phyloP scores from a whole-genome alignment of 176 grass and related monocot species.

The Stipa capillata region DNA sequence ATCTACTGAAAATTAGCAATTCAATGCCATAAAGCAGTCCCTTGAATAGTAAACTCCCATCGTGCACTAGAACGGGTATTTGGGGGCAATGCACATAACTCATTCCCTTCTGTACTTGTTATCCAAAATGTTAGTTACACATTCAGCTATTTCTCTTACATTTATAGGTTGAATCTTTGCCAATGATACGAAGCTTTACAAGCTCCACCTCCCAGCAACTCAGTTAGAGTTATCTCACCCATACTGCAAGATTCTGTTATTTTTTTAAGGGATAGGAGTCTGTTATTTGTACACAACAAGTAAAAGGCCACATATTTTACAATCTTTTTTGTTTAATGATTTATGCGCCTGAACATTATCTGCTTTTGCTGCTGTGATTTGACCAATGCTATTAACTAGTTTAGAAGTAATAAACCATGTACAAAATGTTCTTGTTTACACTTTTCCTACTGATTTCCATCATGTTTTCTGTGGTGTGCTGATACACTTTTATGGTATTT shows the following conservation, averaged over 20 bases:
- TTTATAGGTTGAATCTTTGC: not conserved
- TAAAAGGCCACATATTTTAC: not conserved
- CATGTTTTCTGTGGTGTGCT: conserved; percentile 22
- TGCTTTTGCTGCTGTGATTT: not conserved
- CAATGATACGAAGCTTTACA: not conserved
- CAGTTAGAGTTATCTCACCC: not conserved
- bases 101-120: not conserved
- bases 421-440: conserved; percentile 9
- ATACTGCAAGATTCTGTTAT: not conserved
- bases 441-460: conserved; percentile 4
- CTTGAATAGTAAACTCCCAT: not conserved
- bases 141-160: not conserved
- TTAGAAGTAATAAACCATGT: not conserved
- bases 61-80: not conserved
- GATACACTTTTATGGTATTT: conserved; percentile 29
- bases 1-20: not conserved
- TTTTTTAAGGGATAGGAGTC: too few species aligned
- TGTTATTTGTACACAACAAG: not conserved
- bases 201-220: not conserved
- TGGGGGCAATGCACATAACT: not conserved
- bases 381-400: not conserved
- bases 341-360: not conserved
- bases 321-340: not conserved
- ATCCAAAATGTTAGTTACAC: not conserved
- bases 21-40: not conserved